A percentile compares a stretch with the other conserved stretches of the same genome.
Conservation (phyloP, 129 eudicot species). For the Calendula officinalis region DNA sequence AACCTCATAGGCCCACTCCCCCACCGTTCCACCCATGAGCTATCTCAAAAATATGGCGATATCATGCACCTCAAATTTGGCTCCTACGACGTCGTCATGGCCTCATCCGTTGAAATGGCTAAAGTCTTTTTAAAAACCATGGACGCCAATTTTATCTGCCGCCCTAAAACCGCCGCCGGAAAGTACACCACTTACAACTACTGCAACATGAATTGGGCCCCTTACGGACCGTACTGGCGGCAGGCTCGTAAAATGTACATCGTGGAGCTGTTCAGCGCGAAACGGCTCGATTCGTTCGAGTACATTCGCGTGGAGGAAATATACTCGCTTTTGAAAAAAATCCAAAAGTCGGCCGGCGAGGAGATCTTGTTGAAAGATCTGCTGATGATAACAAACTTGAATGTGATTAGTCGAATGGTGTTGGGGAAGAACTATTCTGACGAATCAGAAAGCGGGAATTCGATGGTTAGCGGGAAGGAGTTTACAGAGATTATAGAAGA, state of each 20-base stretch:
- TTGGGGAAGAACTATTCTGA: slow-evolving; percentile 38
- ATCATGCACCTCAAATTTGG: slow-evolving; percentile 44
- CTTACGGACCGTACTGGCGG: slow-evolving; percentile 53
- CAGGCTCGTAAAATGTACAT: neutral
- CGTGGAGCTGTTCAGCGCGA: slow-evolving; percentile 41
- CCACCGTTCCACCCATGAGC: neutral
- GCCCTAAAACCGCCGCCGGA: slow-evolving; percentile 32
- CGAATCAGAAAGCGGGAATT: neutral
- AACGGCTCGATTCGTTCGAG: slow-evolving; percentile 39
- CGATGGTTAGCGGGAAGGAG: slow-evolving; percentile 29
- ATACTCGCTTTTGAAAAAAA: slow-evolving; percentile 15
- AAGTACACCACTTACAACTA: slow-evolving; percentile 32
- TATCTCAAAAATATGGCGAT: slow-evolving; percentile 27
- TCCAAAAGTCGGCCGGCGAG: slow-evolving; percentile 10
- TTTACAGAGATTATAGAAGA: slow-evolving; percentile 44
- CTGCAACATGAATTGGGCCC: slow-evolving; percentile 45
- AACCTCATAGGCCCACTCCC: neutral
- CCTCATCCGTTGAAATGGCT: slow-evolving; percentile 46
- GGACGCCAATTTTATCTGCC: slow-evolving; percentile 34
- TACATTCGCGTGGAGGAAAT: slow-evolving; percentile 42
- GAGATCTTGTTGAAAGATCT: slow-evolving; percentile 24
- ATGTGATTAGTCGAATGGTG: slow-evolving; percentile 44
- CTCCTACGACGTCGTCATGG: slow-evolving; percentile 34
- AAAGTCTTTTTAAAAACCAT: slow-evolving; percentile 36
- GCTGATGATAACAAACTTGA: slow-evolving; percentile 31